A percentile compares a stretch with the other conserved stretches of the same genome.
Conservation (phyloP, 1,284 basidiomycete species). For the Leccinum fallax region DNA sequence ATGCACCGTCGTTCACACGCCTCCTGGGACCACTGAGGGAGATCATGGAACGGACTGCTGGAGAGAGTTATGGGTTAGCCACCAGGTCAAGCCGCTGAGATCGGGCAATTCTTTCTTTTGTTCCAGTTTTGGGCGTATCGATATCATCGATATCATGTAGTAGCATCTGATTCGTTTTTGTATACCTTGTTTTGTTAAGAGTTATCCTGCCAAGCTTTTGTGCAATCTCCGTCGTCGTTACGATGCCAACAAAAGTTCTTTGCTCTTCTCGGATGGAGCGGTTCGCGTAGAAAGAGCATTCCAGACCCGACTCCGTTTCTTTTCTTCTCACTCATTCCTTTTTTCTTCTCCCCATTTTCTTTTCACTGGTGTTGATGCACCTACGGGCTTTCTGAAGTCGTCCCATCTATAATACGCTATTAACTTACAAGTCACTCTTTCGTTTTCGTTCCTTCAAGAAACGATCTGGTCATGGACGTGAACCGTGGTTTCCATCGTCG, state of each 20-base stretch:
- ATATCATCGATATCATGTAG: background rate
- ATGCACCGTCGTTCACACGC: constrained; percentile 93
- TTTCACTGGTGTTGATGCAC: constrained; percentile 16
- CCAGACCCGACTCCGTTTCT: background rate
- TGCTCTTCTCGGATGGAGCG: background rate
- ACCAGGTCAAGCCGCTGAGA: constrained; percentile 32
- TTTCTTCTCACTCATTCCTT: background rate
- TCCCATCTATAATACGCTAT: background rate
- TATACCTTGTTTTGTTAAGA: constrained; percentile 7
- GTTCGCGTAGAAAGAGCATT: constrained; percentile 3
- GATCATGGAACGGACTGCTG: constrained; percentile 85
- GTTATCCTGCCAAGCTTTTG: background rate
- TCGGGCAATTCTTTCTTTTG: background rate
- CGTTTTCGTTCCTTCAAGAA: constrained; percentile 18
- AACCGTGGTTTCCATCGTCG: constrained; percentile 21
- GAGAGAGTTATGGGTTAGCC: constrained; percentile 48
- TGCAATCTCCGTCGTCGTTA: constrained; percentile 17
- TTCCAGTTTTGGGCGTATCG: constrained; percentile 4
- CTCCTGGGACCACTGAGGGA: constrained; percentile 89
- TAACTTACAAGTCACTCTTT: constrained; percentile 25
- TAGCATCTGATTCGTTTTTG: constrained; percentile 9
- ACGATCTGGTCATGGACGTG: constrained; percentile 25
- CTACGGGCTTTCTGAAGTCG: no score
- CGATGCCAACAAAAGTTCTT: constrained; percentile 33
- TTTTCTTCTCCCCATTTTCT: background rate